These are phyloP conservation scores for Boletus rubroflammeus DNA, from an alignment of 768 basidiomycete species.

Conservation along the genomic window DNA sequence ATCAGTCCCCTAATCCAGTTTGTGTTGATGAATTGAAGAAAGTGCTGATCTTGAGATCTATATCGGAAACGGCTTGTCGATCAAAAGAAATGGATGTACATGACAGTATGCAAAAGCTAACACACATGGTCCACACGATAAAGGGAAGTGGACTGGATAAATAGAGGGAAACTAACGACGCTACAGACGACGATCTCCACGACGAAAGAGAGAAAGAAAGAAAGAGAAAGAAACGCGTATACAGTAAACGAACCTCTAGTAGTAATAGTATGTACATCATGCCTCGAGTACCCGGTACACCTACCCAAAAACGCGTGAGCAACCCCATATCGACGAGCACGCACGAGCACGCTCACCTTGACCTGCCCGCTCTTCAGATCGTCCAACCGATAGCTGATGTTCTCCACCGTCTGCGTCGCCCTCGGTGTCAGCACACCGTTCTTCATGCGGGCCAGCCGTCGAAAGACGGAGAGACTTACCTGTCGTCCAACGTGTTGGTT, in stretches of 20 bases:
- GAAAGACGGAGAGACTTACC: slow-evolving; percentile 43
- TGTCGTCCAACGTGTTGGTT: slow-evolving; percentile 83
- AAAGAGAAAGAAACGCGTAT: neutral
- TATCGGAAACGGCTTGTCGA: neutral
- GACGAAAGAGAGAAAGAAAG: neutral
- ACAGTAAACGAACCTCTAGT: neutral
- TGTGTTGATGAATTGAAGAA: neutral
- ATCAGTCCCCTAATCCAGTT: slow-evolving; percentile 7
- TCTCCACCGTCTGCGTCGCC: slow-evolving; percentile 57
- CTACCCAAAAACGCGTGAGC: slow-evolving; percentile 25
- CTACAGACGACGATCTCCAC: neutral
- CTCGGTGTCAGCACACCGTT: slow-evolving; percentile 35
- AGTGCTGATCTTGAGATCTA: neutral
- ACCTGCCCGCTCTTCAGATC: slow-evolving; percentile 84
- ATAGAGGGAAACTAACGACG: neutral
- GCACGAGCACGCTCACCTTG: slow-evolving; percentile 46
- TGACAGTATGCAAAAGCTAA: neutral
- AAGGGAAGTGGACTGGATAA: neutral
- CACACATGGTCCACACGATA: neutral
- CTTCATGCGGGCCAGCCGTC: slow-evolving; percentile 27
- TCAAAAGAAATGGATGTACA: no score
- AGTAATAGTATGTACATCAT: slow-evolving; percentile 19
- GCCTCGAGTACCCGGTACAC: slow-evolving; percentile 40
- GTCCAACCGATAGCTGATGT: slow-evolving; percentile 82
- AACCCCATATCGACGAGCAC: neutral